A percentile compares a stretch with the other conserved stretches of the same genome.
Evolutionary conservation across 805 yeast genomes (phyloP).

Genomic region (Myxozyma mucilagina): DNA sequence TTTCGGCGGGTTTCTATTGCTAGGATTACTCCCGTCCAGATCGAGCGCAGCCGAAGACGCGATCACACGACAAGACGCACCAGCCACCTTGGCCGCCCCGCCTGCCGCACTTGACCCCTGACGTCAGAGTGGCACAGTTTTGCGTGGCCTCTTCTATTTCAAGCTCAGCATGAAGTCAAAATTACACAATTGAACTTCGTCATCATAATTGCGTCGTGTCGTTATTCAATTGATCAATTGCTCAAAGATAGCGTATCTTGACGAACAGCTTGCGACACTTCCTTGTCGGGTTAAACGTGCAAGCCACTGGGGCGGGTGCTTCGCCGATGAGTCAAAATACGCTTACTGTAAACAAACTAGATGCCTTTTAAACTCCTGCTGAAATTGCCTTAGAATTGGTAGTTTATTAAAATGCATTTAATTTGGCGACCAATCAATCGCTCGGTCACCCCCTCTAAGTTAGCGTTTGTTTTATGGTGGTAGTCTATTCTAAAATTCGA

Average conservation of each 20-base stretch:
- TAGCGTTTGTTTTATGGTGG: too few species aligned
- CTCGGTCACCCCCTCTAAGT: too few species aligned
- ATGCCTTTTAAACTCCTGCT: too few species aligned
- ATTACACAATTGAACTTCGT: too few species aligned
- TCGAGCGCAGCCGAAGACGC: neutral
- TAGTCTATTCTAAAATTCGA: too few species aligned
- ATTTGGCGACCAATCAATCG: too few species aligned
- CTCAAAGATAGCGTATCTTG: too few species aligned
- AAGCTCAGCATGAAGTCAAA: neutral
- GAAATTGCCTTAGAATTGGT: too few species aligned
- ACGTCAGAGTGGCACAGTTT: constrained; percentile 5
- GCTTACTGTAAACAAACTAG: too few species aligned
- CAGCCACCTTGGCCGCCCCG: constrained; percentile 6
- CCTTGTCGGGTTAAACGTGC: neutral
- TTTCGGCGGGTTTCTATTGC: constrained; percentile 7
- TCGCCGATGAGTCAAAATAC: neutral
- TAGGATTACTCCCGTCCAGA: neutral
- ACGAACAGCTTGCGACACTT: neutral
- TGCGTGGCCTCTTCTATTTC: neutral
- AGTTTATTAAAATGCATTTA: too few species aligned
- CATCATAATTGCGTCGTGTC: too few species aligned
- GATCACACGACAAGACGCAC: constrained; percentile 14
- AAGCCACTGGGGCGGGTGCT: neutral
- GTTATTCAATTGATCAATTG: too few species aligned
- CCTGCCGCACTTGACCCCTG: neutral